Evolutionary conservation across 2,329 filamentous ascomycete genomes (phyloP), one percentile per base, ranked within the genome.

Genomic region (Sphaerulina vaccinii): DNA sequence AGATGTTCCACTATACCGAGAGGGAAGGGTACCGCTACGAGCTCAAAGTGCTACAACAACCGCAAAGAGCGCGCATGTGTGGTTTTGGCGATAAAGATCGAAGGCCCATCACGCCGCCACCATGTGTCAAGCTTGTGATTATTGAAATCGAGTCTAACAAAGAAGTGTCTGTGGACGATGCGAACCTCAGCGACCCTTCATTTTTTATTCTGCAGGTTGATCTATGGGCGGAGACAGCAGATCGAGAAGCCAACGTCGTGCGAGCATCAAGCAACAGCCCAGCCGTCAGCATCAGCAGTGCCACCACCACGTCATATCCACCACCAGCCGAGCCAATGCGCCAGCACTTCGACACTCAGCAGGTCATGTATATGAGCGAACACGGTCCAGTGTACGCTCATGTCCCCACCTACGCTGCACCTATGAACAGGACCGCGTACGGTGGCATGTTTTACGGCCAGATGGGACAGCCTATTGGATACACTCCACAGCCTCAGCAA

Each of bases 31-130:
- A 65, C 45, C 52, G 46, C 21, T 68, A 65, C 54, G 55, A 55
- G n/a, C 54, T 68, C 13, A 41, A 58, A 39, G 89, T 96, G 54
- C 84, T 88, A 60, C 93, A 99, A 74, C 90, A 97, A 71, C 93
- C 93, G 44, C 80, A 89, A 64, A 84, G 93, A 64, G 93, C 93
- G 60, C 88, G 93, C 56, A 97, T 97, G 93, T 99, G 93, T 75
- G 93, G 93, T 6, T 99, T 97, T 74, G 93, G 93, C 57, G 93
- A 99, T 76, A 99, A 97, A 88, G 93, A 99, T 71, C 88, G 93
- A 59, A 82, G 93, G 58, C 93, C 93, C 21, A 96, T 99, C 63
- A 97, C 93, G 22, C 92, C 93, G 11, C 93, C 93, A 18, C 92
- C 93, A 2, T 96, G 92, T 70, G 87, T 97, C 46, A 82, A 87